These are phyloP conservation scores for Calamus simplicifolius DNA, from an alignment of 176 grass and related monocot species.

Conservation along the genomic window DNA sequence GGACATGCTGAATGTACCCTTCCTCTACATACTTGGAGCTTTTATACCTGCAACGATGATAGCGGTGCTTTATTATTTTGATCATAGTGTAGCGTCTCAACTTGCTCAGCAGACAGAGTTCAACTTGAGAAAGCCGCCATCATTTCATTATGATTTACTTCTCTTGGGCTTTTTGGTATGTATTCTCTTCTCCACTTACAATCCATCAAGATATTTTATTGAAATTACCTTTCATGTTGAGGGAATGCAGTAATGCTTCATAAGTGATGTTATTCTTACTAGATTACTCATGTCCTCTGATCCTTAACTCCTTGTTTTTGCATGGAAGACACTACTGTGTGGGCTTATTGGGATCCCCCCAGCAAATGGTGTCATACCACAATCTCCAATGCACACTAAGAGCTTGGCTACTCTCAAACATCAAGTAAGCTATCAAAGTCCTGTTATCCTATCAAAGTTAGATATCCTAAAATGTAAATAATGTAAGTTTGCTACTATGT, in stretches of 20 bases:
- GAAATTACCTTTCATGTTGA: no score
- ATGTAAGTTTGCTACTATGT: not conserved
- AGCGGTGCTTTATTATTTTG: conserved; percentile 93
- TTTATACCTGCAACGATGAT: conserved; percentile 99
- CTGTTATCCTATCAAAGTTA: no score
- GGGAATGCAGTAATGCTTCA: no score
- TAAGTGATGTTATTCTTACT: no score
- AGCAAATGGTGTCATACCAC: conserved; percentile 97
- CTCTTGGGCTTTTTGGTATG: conserved; percentile 91
- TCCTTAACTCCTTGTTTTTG: conserved; percentile 9
- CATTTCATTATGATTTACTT: conserved; percentile 97
- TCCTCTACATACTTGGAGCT: conserved; percentile 83
- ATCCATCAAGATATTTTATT: no score
- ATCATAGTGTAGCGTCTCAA: conserved; percentile 97
- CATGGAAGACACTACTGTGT: conserved; percentile 73
- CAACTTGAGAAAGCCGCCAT: conserved; percentile 92
- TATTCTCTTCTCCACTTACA: not conserved
- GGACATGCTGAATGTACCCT: conserved; percentile 88
- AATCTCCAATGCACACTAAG: conserved; percentile 99
- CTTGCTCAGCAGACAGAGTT: conserved; percentile 96
- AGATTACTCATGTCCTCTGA: not conserved
- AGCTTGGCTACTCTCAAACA: conserved; percentile 98
- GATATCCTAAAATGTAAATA: no score
- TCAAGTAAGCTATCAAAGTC: conserved; percentile 39
- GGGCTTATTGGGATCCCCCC: conserved; percentile 94